Percentiles rank a stretch among this genome's conserved stretches.
phyloP scores from a whole-genome alignment of 140 eudicot genomes.

The Anethum foeniculum region DNA sequence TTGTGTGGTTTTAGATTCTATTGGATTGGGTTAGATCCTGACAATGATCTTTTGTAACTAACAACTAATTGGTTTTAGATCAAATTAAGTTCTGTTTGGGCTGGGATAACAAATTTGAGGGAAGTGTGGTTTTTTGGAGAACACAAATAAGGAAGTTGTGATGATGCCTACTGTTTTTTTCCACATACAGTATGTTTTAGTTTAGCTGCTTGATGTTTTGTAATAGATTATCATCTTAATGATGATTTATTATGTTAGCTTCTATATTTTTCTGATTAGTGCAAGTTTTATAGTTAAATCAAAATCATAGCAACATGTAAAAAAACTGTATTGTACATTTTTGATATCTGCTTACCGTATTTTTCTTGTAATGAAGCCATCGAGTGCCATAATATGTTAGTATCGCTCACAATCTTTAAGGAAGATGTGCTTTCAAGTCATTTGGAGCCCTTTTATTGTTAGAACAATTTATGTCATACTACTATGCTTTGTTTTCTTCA shows the following conservation, averaged over 20 bases:
- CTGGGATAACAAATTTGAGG: neutral
- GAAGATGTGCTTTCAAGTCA: neutral
- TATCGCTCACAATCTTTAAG: neutral
- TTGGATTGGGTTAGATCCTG: neutral
- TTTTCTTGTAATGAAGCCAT: neutral
- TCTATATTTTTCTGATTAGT: neutral
- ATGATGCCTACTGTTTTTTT: neutral
- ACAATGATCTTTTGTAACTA: neutral
- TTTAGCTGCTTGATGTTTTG: neutral
- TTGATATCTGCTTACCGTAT: neutral
- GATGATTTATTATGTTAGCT: neutral
- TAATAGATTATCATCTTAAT: neutral
- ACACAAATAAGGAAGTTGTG: neutral
- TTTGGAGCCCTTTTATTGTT: neutral
- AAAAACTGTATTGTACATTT: neutral
- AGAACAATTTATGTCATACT: neutral
- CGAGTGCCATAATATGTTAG: neutral
- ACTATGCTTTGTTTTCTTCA: conserved; percentile 19
- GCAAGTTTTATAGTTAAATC: no score
- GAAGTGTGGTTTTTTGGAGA: neutral
- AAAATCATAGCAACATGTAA: neutral
- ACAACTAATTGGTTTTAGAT: neutral
- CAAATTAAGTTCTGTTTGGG: neutral
- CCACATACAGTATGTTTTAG: neutral
- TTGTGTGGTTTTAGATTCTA: neutral